Base-by-base conservation (phyloP, 2,329 filamentous ascomycete genomes). In the Fusarium tanahbumbuense region DNA sequence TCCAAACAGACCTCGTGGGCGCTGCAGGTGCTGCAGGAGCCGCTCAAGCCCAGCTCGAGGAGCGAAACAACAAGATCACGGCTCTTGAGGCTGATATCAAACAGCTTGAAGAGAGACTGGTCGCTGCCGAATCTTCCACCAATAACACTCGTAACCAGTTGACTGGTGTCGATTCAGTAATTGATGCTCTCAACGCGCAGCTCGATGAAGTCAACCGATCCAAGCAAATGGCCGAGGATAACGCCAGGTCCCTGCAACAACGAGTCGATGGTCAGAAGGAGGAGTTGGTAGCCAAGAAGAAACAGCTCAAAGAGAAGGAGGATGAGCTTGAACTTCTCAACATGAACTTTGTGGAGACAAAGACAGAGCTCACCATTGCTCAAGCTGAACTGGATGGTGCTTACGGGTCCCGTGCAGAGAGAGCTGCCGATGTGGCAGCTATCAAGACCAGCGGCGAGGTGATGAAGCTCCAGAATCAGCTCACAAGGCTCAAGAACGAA, bases 331-430 rank as follows among this genome's bases (percentile, higher is more conserved):
- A 87, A 53, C 78, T 80, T 57, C 79, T 86, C 56, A 86, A 85
- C 76, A 80, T 83, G 74, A 83, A 83, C 73, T 76, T 88, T 57
- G 84, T 86, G 34, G 86, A 89, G 78, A 82, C 87, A 75, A 89
- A 89, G 82, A 89, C 87, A 56, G 87, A 89, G 73, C 81, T 88
- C 63, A 88, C 87, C 47, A 84, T 89, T 72, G 85, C 86, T 53
- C 85, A 87, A 74, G 88, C 88, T 20, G 88, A 90, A 77, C 83
- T 90, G 30, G 88, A 90, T 68, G 86, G 86, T 60, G 87, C 87
- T 27, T 89, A 89, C 75, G 87, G 87, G 60, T 84, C 85, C 60
- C 84, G 87, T 63, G 84, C 86, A 61, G 84, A 89, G 78, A 86
- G 88, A 23, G 87, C 87, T 22, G 85, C 85, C 15, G 87, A 89